Conservation (phyloP, 768 basidiomycete species). For the Trichaptum fuscoviolaceum region DNA sequence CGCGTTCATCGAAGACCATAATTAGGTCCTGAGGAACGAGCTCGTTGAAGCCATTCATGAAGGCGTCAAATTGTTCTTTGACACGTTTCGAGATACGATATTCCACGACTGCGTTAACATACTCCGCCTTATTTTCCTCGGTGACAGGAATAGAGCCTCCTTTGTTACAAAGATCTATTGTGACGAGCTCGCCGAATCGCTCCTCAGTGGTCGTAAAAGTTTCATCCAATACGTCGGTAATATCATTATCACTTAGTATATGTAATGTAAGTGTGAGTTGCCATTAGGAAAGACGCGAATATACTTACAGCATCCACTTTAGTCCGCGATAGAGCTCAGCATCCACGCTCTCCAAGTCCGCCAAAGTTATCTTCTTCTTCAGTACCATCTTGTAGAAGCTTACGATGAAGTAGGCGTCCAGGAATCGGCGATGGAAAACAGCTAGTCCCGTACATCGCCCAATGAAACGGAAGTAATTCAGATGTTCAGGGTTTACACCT, state of each 20-base stretch:
- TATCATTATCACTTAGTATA: conserved; percentile 84
- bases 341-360: conserved; percentile 95
- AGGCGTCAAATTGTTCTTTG: conserved; percentile 97
- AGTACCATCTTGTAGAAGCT: conserved; percentile 99
- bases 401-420: conserved; percentile 99
- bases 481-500: conserved; percentile 96
- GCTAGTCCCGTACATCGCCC: conserved; percentile 92
- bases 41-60: conserved; percentile 99
- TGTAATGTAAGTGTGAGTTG: conserved; percentile 14
- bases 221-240: conserved; percentile 96
- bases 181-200: conserved; percentile 97
- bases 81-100: conserved; percentile 97
- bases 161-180: conserved; percentile 88
- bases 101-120: conserved; percentile 90
- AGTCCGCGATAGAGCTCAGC: conserved; percentile 90
- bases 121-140: conserved; percentile 98
- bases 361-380: conserved; percentile 92
- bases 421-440: conserved; percentile 98
- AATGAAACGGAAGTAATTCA: conserved; percentile 99
- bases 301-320: conserved; percentile 95
- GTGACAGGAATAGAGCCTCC: conserved; percentile 86
- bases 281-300: conserved; percentile 8
- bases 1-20: conserved; percentile 98
- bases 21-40: conserved; percentile 96
- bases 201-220: conserved; percentile 97